Conservation (phyloP, 2,329 filamentous ascomycete species). For the Trichophyton rubrum region DNA sequence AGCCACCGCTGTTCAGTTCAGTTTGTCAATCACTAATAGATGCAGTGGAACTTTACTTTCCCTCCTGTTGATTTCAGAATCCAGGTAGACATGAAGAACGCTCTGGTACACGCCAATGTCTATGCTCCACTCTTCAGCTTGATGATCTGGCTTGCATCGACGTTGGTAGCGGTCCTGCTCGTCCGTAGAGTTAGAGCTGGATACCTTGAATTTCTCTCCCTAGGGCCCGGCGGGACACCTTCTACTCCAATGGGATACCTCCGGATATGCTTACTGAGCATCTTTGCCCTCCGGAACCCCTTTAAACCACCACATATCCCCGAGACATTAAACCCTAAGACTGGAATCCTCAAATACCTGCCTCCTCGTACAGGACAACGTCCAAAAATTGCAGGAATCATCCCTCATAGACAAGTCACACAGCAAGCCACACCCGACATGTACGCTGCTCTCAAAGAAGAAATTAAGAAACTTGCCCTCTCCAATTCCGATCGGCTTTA, state of each 20-base stretch:
- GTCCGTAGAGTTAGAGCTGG: slow-evolving; percentile 48
- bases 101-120: not conserved
- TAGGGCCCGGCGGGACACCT: slow-evolving; percentile 71
- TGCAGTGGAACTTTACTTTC: not conserved
- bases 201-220: slow-evolving; percentile 60
- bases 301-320: slow-evolving; percentile 46
- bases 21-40: not conserved
- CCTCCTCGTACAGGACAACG: slow-evolving; percentile 51
- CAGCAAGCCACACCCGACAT: slow-evolving; percentile 47
- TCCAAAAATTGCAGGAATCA: slow-evolving; percentile 60
- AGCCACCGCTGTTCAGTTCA: not conserved
- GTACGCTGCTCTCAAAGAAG: slow-evolving; percentile 43
- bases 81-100: not conserved
- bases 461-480: slow-evolving; percentile 41
- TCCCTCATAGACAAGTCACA: slow-evolving; percentile 66
- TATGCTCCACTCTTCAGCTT: slow-evolving; percentile 20
- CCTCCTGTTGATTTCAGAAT: not conserved
- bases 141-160: slow-evolving; percentile 36
- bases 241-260: slow-evolving; percentile 61
- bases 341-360: slow-evolving; percentile 44
- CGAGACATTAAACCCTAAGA: slow-evolving; percentile 39
- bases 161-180: slow-evolving; percentile 27
- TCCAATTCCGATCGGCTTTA: slow-evolving; percentile 39
- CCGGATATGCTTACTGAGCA: slow-evolving; percentile 56
- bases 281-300: slow-evolving; percentile 61